Percentiles rank a stretch among this genome's conserved stretches.
Evolutionary conservation across 345 rosid species (phyloP).

Genomic region (Punica granatum): DNA sequence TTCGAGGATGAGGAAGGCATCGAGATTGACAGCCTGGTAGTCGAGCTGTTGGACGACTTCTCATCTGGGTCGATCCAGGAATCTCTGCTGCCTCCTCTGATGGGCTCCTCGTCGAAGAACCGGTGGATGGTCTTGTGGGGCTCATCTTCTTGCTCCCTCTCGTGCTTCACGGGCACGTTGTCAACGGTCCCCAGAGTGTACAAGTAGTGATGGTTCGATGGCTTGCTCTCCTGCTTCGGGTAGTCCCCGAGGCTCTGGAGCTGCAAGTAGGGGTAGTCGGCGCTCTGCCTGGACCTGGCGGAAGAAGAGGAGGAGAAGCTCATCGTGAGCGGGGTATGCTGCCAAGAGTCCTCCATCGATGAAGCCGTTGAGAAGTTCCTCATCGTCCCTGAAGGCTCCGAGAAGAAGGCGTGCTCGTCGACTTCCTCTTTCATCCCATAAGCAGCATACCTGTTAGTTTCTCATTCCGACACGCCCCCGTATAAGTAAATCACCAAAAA

Average conservation of each 20-base stretch:
- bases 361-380: constrained; percentile 42
- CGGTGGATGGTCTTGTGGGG: constrained; percentile 64
- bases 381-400: constrained; percentile 51
- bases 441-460: constrained; percentile 15
- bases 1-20: constrained; percentile 48
- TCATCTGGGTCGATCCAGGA: constrained; percentile 55
- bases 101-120: constrained; percentile 91
- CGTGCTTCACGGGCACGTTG: constrained; percentile 24
- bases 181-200: not conserved
- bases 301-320: constrained; percentile 39
- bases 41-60: constrained; percentile 40
- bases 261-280: constrained; percentile 55
- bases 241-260: constrained; percentile 35
- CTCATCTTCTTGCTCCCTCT: constrained; percentile 34
- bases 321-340: constrained; percentile 48
- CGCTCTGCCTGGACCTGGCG: constrained; percentile 29
- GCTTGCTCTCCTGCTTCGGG: constrained; percentile 21
- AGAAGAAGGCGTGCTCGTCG: constrained; percentile 66
- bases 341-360: constrained; percentile 68
- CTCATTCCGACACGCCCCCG: constrained; percentile 19
- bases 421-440: constrained; percentile 46
- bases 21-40: constrained; percentile 55
- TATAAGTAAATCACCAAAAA: not conserved
- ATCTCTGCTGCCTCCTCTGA: constrained; percentile 30
- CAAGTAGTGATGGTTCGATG: not conserved